A percentile compares a stretch with the other conserved stretches of the same genome.
These are phyloP conservation scores for Perkinsus marinus DNA, from an alignment of 169 alveolate species.

Conservation along the genomic window DNA sequence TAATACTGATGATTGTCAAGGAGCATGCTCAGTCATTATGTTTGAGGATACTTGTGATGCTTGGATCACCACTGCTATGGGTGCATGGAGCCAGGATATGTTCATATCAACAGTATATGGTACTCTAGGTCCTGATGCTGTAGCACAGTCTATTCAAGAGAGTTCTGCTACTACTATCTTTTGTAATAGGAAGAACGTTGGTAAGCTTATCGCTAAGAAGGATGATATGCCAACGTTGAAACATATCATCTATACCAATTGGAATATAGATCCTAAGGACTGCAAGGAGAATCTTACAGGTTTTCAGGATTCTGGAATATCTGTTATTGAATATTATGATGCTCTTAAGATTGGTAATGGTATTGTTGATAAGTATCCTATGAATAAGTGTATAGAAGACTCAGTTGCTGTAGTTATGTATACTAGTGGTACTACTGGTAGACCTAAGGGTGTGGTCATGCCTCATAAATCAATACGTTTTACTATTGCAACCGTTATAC, in stretches of 20 bases:
- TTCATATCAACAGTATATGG: background rate
- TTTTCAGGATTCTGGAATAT: background rate
- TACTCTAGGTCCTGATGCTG: background rate
- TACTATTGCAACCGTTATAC: background rate
- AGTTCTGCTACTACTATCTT: background rate
- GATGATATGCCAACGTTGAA: background rate
- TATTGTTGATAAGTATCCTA: background rate
- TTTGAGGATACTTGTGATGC: background rate
- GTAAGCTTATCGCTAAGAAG: background rate
- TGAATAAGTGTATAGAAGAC: background rate
- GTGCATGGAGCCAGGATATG: background rate
- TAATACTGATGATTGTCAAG: background rate
- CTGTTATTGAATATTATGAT: background rate
- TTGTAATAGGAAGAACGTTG: background rate
- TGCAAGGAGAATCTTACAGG: background rate
- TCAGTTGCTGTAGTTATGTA: conserved; percentile 14
- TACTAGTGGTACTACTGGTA: conserved; percentile 78
- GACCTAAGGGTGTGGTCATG: conserved; percentile 71
- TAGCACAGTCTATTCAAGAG: background rate
- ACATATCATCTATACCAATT: background rate
- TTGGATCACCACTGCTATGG: background rate
- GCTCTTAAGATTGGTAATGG: background rate
- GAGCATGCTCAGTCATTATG: background rate
- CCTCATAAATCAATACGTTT: conserved; percentile 26
- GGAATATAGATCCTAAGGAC: background rate